phyloP scores from a whole-genome alignment of 1,139 yeast genomes.

The Suhomyces yuchorum region DNA sequence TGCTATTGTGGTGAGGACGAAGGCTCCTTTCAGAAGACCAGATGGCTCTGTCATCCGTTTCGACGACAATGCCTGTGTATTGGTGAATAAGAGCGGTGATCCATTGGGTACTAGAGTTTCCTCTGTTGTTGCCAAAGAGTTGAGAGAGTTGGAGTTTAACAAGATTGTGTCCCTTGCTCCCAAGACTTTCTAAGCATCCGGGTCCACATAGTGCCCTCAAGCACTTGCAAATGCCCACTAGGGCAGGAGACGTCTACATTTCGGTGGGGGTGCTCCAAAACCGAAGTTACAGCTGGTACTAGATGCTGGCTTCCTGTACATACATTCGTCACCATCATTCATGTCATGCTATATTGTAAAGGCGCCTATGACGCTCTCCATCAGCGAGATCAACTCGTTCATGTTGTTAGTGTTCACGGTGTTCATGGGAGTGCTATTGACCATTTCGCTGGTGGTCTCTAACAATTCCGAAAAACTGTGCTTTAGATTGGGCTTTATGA shows the following conservation, averaged over 20 bases:
- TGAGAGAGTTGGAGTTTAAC: constrained; percentile 79
- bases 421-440: constrained; percentile 21
- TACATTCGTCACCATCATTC: constrained; percentile 2
- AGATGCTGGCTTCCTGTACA: constrained; percentile 4
- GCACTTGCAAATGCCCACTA: no score
- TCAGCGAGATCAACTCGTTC: constrained; percentile 25
- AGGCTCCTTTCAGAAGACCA: constrained; percentile 77
- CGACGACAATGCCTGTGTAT: constrained; percentile 96
- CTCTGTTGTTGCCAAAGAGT: constrained; percentile 89
- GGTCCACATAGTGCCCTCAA: no score
- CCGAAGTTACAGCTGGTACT: neutral
- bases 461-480: constrained; percentile 21
- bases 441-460: constrained; percentile 19
- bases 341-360: constrained; percentile 18
- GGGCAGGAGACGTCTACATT: neutral
- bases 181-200: constrained; percentile 56
- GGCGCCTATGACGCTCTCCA: constrained; percentile 29
- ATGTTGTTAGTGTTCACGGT: constrained; percentile 20
- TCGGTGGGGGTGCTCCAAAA: neutral
- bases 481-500: constrained; percentile 15
- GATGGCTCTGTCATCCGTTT: constrained; percentile 88
- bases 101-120: constrained; percentile 94
- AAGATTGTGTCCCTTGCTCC: constrained; percentile 93
- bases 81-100: constrained; percentile 88
- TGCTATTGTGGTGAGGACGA: constrained; percentile 93